phyloP scores from a whole-genome alignment of 1,284 basidiomycete genomes.

The Cryptococcus amylolentus region DNA sequence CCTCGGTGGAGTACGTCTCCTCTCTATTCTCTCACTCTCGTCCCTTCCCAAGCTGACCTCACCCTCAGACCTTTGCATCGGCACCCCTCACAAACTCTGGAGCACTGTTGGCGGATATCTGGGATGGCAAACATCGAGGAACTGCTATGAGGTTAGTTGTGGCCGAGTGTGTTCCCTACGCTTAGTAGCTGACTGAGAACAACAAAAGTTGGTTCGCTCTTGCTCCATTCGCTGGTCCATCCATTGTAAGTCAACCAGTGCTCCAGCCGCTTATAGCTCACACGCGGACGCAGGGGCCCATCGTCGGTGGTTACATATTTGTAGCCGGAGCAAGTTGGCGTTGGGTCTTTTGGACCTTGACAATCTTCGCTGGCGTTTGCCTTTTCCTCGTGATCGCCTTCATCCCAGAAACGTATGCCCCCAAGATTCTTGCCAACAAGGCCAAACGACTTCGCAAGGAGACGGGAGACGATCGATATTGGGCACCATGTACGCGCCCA shows the following conservation, averaged over 20 bases:
- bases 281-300: constrained; percentile 53
- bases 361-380: constrained; percentile 57
- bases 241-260: constrained; percentile 15
- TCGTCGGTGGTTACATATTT: constrained; percentile 60
- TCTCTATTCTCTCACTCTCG: no score
- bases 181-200: no score
- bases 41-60: no score
- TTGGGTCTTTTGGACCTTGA: constrained; percentile 66
- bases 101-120: constrained; percentile 58
- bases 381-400: constrained; percentile 57
- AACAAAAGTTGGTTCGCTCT: constrained; percentile 54
- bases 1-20: constrained; percentile 53
- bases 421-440: constrained; percentile 56
- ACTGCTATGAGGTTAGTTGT: constrained; percentile 59
- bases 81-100: constrained; percentile 54
- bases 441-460: constrained; percentile 56
- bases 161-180: no score
- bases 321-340: constrained; percentile 51
- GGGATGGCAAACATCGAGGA: constrained; percentile 66
- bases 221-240: constrained; percentile 66
- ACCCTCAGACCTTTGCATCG: constrained; percentile 52
- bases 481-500: constrained; percentile 48
- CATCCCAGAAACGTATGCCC: constrained; percentile 69
- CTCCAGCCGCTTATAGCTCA: no score
- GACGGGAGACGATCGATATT: constrained; percentile 66